Conservation (phyloP, 176 grass and related monocot genomes). For the Carex myosuroides region DNA sequence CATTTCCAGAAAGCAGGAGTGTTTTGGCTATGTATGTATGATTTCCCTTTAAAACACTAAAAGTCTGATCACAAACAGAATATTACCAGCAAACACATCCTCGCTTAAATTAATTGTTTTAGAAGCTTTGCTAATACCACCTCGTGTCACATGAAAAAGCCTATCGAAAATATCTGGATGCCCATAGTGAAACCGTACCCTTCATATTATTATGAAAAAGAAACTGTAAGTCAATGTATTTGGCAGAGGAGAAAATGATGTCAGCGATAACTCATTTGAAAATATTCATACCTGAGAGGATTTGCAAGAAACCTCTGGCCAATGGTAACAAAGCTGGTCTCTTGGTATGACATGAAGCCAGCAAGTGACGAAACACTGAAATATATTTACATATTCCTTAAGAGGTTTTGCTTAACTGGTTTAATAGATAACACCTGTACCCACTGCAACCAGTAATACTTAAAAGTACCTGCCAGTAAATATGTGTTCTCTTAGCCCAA, state of each 20-base stretch:
- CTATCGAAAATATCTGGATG: constrained; percentile 93
- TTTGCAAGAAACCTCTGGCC: constrained; percentile 97
- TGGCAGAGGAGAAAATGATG: not conserved
- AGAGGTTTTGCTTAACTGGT: not conserved
- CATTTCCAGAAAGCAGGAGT: not conserved
- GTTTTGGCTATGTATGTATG: not conserved
- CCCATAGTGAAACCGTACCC: constrained; percentile 97
- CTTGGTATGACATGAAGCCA: constrained; percentile 98
- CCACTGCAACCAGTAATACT: not conserved
- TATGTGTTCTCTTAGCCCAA: constrained; percentile 92
- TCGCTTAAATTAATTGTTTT: constrained; percentile 99
- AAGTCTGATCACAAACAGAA: not conserved
- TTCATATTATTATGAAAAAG: constrained; percentile 21
- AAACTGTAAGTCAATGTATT: not conserved
- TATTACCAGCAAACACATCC: constrained; percentile 89
- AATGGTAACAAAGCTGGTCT: constrained; percentile 97
- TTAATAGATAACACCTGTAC: constrained; percentile 1
- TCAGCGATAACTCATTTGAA: not conserved
- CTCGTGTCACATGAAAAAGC: constrained; percentile 87
- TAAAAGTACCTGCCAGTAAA: constrained; percentile 72
- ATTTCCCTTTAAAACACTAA: not conserved
- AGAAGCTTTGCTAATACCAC: constrained; percentile 95
- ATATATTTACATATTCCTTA: constrained; percentile 17
- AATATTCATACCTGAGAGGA: constrained; percentile 60
- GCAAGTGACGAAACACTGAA: constrained; percentile 96